Percentiles rank a stretch among this genome's conserved stretches.
phyloP scores from a whole-genome alignment of 371 early-diverging fungal species.

The Saksenaea oblongispora region DNA sequence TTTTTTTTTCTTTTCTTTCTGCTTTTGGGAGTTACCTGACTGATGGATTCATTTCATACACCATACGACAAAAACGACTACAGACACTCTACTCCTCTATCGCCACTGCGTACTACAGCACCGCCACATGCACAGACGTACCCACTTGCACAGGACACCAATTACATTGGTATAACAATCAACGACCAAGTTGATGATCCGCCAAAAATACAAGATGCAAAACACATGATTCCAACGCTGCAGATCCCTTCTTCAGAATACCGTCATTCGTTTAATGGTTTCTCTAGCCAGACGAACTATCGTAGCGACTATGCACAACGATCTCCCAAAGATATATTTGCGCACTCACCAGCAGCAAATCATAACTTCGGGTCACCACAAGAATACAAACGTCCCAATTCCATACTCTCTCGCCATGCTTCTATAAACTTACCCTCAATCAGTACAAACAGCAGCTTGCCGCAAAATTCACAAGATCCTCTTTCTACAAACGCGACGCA shows the following conservation, averaged over 20 bases:
- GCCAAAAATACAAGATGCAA: conserved; percentile 2
- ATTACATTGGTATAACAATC: conserved; percentile 35
- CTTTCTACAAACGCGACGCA: conserved; percentile 8
- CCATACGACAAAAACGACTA: background rate
- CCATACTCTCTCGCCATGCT: conserved; percentile 19
- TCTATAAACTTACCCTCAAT: conserved; percentile 21
- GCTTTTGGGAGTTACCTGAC: background rate
- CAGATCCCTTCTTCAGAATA: conserved; percentile 10
- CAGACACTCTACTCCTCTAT: conserved; percentile 5
- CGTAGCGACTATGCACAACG: background rate
- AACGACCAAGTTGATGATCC: conserved; percentile 20
- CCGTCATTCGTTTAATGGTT: conserved; percentile 22
- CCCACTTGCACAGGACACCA: conserved; percentile 24
- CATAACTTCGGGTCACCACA: conserved; percentile 3
- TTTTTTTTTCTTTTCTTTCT: background rate
- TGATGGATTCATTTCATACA: background rate
- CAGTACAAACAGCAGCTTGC: conserved; percentile 7
- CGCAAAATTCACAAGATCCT: conserved; percentile 7
- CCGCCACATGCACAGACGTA: background rate
- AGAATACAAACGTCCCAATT: conserved; percentile 6
- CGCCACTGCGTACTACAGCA: background rate
- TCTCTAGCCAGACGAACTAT: conserved; percentile 7
- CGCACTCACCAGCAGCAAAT: background rate
- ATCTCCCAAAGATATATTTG: background rate
- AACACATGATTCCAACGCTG: background rate